These are phyloP conservation scores for Candida albicans DNA, from an alignment of 1,139 yeast genomes.

Conservation along the genomic window DNA sequence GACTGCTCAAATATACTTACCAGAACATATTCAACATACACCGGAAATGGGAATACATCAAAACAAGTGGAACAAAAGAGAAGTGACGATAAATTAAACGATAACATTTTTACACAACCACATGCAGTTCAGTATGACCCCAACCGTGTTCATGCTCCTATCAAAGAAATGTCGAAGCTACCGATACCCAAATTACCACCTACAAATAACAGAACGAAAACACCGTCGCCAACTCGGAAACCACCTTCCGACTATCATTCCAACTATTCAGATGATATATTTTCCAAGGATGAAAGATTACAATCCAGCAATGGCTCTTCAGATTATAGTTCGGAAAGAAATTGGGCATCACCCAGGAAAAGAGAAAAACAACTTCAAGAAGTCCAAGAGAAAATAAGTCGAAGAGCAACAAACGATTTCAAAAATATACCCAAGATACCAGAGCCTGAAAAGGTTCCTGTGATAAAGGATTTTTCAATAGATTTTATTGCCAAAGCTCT, in stretches of 20 bases:
- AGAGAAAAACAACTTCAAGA: constrained; percentile 36
- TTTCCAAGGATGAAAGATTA: constrained; percentile 32
- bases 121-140: background rate
- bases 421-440: constrained; percentile 9
- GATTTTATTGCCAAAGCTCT: constrained; percentile 58
- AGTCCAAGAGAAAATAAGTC: constrained; percentile 43
- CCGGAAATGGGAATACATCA: constrained; percentile 3
- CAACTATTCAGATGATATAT: constrained; percentile 24
- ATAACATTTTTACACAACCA: background rate
- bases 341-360: constrained; percentile 57
- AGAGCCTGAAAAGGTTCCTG: constrained; percentile 32
- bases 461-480: constrained; percentile 46
- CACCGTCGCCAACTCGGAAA: constrained; percentile 21
- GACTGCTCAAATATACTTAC: constrained; percentile 35
- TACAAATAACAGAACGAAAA: constrained; percentile 1
- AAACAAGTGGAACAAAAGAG: background rate
- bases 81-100: background rate
- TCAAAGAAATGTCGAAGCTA: background rate
- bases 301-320: constrained; percentile 37
- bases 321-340: constrained; percentile 24
- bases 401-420: constrained; percentile 21
- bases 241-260: constrained; percentile 18
- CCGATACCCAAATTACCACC: constrained; percentile 10
- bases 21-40: constrained; percentile 30
- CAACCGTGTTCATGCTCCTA: background rate